These are phyloP conservation scores for Comarum palustre DNA, from an alignment of 306 rosid species.

Conservation along the genomic window DNA sequence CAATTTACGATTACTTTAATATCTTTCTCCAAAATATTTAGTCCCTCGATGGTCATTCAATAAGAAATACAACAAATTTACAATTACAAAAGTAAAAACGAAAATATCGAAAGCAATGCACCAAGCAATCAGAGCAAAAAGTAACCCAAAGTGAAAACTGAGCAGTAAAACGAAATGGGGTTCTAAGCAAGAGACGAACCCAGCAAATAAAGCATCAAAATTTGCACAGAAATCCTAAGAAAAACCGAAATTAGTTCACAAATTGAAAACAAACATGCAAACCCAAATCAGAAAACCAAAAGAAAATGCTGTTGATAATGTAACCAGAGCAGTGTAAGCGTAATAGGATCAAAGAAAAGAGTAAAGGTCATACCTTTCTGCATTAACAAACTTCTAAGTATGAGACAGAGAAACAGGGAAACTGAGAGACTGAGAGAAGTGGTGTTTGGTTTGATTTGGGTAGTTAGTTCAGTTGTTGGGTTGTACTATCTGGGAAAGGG, in stretches of 20 bases:
- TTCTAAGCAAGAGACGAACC: background rate
- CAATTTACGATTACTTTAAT: background rate
- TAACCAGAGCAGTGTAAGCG: background rate
- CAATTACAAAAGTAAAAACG: background rate
- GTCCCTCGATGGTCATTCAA: background rate
- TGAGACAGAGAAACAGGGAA: background rate
- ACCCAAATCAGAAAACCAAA: slow-evolving; percentile 11
- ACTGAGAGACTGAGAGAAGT: background rate
- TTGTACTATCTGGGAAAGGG: background rate
- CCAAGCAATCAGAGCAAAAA: slow-evolving; percentile 6
- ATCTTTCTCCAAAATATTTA: background rate
- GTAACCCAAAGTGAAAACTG: background rate
- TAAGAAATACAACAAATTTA: background rate
- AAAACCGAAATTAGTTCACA: background rate
- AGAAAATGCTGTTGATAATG: background rate
- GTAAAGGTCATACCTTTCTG: slow-evolving; percentile 11
- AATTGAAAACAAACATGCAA: background rate
- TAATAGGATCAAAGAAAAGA: background rate
- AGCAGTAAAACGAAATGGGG: slow-evolving; percentile 13
- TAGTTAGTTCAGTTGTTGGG: background rate
- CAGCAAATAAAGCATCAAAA: slow-evolving; percentile 4
- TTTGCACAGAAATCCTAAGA: background rate
- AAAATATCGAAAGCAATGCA: slow-evolving; percentile 17
- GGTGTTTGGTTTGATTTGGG: slow-evolving; percentile 1
- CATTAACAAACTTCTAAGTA: background rate